Evolutionary conservation across 1,284 basidiomycete genomes (phyloP).

Genomic region (Pseudozyma flocculosa): DNA sequence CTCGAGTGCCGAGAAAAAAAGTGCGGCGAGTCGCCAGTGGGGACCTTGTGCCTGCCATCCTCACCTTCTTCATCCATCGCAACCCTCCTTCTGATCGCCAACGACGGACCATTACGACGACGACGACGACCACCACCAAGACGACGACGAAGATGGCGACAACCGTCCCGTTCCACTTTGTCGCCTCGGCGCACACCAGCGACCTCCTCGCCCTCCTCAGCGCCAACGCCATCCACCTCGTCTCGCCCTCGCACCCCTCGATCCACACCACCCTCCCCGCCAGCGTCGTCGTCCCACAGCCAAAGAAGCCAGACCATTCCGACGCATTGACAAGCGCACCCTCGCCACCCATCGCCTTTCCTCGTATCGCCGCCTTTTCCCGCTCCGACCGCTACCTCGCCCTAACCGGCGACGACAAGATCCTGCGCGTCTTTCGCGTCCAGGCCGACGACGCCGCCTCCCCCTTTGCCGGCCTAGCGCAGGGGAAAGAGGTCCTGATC

Average conservation of each 20-base stretch:
- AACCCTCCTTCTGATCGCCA: no score
- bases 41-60: no score
- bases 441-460: constrained; percentile 5
- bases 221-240: constrained; percentile 35
- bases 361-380: constrained; percentile 42
- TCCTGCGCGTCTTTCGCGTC: constrained; percentile 43
- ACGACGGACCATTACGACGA: no score
- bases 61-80: no score
- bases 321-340: constrained; percentile 26
- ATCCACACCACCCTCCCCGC: constrained; percentile 22
- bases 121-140: no score
- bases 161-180: constrained; percentile 28
- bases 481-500: constrained; percentile 38
- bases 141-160: constrained; percentile 18
- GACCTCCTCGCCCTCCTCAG: constrained; percentile 20
- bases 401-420: constrained; percentile 52
- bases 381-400: constrained; percentile 39
- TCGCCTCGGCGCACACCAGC: constrained; percentile 23
- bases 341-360: constrained; percentile 34
- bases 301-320: constrained; percentile 31
- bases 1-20: no score
- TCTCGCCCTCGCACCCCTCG: constrained; percentile 9
- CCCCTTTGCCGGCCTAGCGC: constrained; percentile 13
- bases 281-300: constrained; percentile 29
- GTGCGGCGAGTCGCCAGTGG: no score